phyloP scores from a whole-genome alignment of 495 filamentous ascomycete species.

The Penicillium atrosanguineum region DNA sequence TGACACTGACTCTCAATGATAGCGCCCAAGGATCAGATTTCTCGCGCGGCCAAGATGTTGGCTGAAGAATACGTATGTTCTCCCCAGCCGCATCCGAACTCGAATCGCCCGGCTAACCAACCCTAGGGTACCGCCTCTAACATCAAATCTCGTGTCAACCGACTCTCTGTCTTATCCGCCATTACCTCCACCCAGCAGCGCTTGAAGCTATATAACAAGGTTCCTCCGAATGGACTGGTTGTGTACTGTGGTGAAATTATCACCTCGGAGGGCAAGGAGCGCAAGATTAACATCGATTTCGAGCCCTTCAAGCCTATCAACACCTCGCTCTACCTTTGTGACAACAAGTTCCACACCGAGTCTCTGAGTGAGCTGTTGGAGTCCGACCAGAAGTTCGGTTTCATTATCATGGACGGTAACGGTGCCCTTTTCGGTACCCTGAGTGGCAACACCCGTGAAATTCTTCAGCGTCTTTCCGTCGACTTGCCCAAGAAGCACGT shows the following conservation, averaged over 20 bases:
- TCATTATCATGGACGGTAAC: conserved; percentile 99
- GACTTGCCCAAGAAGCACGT: conserved; percentile 97
- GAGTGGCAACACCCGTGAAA: conserved; percentile 92
- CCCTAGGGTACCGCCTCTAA: conserved; percentile 90
- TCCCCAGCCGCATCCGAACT: not conserved
- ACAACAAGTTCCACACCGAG: conserved; percentile 99
- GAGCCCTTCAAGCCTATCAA: conserved; percentile 99
- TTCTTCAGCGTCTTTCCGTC: conserved; percentile 96
- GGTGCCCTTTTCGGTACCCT: conserved; percentile 95
- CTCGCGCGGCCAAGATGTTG: conserved; percentile 96
- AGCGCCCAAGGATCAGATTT: conserved; percentile 98
- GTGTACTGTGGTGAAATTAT: conserved; percentile 99
- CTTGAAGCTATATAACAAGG: conserved; percentile 97
- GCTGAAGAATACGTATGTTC: conserved; percentile 94
- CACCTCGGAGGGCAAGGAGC: conserved; percentile 95
- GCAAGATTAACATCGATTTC: conserved; percentile 99
- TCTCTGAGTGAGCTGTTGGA: conserved; percentile 93
- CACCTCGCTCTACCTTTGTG: conserved; percentile 96
- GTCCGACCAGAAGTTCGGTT: conserved; percentile 98
- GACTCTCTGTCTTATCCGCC: conserved; percentile 92
- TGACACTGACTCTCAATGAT: conserved; percentile 16
- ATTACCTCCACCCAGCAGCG: conserved; percentile 99
- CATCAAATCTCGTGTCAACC: conserved; percentile 98
- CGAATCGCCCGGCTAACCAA: not conserved
- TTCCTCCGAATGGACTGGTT: conserved; percentile 93